Evolutionary conservation across 2,329 filamentous ascomycete genomes (phyloP).

Genomic region (Pyrenophora tritici-repentis): DNA sequence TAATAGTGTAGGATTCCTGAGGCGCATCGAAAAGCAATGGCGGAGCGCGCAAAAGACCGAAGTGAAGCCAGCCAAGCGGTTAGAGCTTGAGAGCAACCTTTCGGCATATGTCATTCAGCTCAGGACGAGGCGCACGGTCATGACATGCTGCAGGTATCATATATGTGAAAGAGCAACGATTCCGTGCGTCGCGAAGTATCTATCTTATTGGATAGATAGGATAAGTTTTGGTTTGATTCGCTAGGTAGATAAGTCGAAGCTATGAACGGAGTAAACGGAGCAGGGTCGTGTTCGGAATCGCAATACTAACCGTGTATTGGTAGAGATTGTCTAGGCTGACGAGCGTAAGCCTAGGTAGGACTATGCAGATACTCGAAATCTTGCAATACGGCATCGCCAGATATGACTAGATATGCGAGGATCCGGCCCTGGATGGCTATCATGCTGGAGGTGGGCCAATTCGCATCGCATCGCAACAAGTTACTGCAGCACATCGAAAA

Average conservation of each 20-base stretch:
- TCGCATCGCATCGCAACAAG: conserved; percentile 13
- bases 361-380: too few species aligned
- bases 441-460: conserved; percentile 24
- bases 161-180: not conserved
- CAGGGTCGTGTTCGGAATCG: too few species aligned
- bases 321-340: too few species aligned
- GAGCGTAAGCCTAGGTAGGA: too few species aligned
- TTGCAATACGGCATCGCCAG: not conserved
- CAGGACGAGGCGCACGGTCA: not conserved
- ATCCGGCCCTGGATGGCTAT: conserved; percentile 17
- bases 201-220: not conserved
- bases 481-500: conserved; percentile 28
- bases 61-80: too few species aligned
- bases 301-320: too few species aligned
- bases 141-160: not conserved
- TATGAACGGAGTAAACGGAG: too few species aligned
- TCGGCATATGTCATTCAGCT: too few species aligned
- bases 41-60: not conserved
- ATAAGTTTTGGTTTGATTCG: not conserved
- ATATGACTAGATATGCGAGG: conserved; percentile 1
- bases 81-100: too few species aligned
- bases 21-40: conserved; percentile 1
- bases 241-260: not conserved
- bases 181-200: not conserved
- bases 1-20: not conserved